A percentile compares a stretch with the other conserved stretches of the same genome.
These are phyloP conservation scores for Colletotrichum euphorbiae DNA, from an alignment of 2,329 filamentous ascomycete genomes.

Conservation along the genomic window DNA sequence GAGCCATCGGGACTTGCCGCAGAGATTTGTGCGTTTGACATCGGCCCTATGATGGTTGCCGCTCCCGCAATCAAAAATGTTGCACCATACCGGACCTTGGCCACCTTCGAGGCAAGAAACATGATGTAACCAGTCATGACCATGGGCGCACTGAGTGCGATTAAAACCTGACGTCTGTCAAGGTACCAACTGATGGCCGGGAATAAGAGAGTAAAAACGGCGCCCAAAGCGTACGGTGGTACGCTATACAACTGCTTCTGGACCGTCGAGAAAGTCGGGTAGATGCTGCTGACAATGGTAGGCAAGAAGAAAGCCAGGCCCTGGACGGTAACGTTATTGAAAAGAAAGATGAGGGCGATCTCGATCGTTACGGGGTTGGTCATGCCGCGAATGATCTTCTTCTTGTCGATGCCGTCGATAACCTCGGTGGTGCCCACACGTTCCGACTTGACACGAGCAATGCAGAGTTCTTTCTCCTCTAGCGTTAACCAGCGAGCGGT, in stretches of 20 bases:
- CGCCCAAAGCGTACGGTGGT: slow-evolving; percentile 76
- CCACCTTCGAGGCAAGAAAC: slow-evolving; percentile 69
- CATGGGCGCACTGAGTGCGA: slow-evolving; percentile 69
- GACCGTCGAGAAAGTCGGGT: slow-evolving; percentile 67
- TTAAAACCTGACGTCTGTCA: slow-evolving; percentile 70
- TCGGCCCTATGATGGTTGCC: slow-evolving; percentile 71
- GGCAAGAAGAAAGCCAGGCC: slow-evolving; percentile 77
- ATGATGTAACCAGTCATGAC: slow-evolving; percentile 78
- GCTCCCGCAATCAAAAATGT: slow-evolving; percentile 76
- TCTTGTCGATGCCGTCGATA: slow-evolving; percentile 71
- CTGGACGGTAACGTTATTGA: slow-evolving; percentile 78
- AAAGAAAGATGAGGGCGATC: slow-evolving; percentile 69
- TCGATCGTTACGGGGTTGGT: slow-evolving; percentile 70
- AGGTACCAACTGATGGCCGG: slow-evolving; percentile 71
- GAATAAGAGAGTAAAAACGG: slow-evolving; percentile 72
- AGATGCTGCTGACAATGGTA: slow-evolving; percentile 76
- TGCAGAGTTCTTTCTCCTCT: slow-evolving; percentile 74
- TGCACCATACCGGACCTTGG: slow-evolving; percentile 72
- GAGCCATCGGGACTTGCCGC: slow-evolving; percentile 49
- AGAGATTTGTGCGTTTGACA: slow-evolving; percentile 75
- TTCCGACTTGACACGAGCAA: slow-evolving; percentile 76
- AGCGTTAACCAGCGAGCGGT: slow-evolving; percentile 74
- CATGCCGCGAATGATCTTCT: slow-evolving; percentile 71
- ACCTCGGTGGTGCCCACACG: slow-evolving; percentile 69
- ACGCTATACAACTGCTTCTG: slow-evolving; percentile 77